Conservation (phyloP, 179 eudicot genomes). For the Camellia oleifera region DNA sequence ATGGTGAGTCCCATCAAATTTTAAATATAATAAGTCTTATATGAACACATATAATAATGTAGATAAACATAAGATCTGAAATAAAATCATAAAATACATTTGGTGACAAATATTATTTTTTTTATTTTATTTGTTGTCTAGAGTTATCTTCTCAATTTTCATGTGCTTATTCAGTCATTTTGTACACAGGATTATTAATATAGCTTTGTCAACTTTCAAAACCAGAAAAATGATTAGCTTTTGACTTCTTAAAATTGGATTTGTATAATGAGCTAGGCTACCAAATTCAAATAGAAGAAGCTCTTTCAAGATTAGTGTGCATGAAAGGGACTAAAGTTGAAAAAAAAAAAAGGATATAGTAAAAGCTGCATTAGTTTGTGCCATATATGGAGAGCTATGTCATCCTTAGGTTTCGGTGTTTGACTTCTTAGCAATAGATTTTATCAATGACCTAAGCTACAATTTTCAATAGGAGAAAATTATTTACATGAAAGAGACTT, state of each 20-base stretch:
- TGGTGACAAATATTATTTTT: too few relatives aligned
- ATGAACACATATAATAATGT: too few relatives aligned
- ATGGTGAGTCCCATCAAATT: too few relatives aligned
- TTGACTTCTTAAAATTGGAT: conserved; percentile 3
- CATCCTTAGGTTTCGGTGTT: too few relatives aligned
- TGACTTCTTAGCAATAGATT: too few relatives aligned
- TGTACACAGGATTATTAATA: background rate
- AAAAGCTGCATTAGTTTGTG: background rate
- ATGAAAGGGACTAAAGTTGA: background rate
- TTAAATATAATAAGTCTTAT: too few relatives aligned
- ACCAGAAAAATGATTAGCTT: background rate
- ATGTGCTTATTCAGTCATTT: background rate
- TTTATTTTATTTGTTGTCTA: background rate
- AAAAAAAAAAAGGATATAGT: background rate
- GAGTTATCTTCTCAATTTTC: background rate
- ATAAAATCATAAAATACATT: too few relatives aligned
- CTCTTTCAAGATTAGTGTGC: background rate
- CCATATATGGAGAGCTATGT: background rate
- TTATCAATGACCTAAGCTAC: too few relatives aligned
- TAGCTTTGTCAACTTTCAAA: background rate
- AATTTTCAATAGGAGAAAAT: too few relatives aligned
- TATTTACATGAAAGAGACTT: too few relatives aligned
- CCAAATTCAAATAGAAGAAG: background rate
- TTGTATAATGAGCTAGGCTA: conserved; percentile 5
- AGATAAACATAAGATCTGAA: too few relatives aligned